Evolutionary conservation across 2,329 filamentous ascomycete species (phyloP), one percentile per base, ranked within the genome.

Genomic region (Fusarium sp.): DNA sequence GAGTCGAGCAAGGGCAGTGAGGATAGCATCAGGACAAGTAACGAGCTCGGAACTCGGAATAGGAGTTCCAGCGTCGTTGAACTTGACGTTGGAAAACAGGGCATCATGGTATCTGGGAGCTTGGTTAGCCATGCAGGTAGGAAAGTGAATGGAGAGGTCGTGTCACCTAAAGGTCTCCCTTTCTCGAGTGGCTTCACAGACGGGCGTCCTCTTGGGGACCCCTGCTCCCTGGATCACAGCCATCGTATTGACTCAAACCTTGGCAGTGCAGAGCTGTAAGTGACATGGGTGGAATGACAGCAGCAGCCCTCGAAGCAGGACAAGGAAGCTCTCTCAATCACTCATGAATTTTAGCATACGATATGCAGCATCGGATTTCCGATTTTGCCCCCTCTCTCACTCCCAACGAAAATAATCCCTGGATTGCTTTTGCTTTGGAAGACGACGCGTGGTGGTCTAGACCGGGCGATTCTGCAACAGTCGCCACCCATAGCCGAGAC

Each of bases 1-100:
- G 4, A 89, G 81, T 67, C 89, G 86, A 38, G 87, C 85, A 44
- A 88, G 84, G 1, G 85, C 83, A 0, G 85, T 87, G 35, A 89
- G 78, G 59, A 80, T 80, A 6, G 80, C 74, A 66, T 86, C 84
- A 29, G 73, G 64, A 22, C 78, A 77, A 6, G 79, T 78, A 3
- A 71, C n/a, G 14, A 82, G 74, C 20, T 77, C 70, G 7, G 75
- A 69, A n/a, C 59, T 74, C 7, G 81, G 72, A 2, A 78, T 62
- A 10, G 67, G 72, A 2, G 36, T 16, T 22, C 75, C 78, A 59
- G 71, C 66, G 27, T 76, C 53, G 55, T 81, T 81, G 69, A 70
- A 71, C 24, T 67, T 68, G n/a, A 73, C 29, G 35, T 72, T 68
- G 62, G 49, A 35, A 62, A 64, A 68, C 17, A 70, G 38, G 35